Percentiles rank a stretch among this genome's conserved stretches.
Conservation (phyloP, 1,284 basidiomycete species). For the Anthracocystis panici-leucophaei region DNA sequence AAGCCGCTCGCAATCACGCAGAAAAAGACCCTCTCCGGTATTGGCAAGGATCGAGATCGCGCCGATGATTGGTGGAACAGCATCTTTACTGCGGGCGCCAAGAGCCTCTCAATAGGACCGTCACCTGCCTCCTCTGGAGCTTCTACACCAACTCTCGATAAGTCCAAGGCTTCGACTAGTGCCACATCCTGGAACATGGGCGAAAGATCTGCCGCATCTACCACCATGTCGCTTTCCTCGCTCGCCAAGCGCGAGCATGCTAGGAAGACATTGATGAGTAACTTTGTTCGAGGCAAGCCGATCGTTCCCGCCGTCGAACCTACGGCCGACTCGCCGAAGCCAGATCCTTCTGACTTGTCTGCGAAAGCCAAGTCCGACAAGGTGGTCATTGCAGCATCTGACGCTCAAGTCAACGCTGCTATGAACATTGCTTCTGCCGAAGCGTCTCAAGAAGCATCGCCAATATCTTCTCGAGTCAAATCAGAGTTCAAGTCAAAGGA, state of each 20-base stretch:
- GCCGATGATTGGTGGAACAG: constrained; percentile 70
- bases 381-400: constrained; percentile 20
- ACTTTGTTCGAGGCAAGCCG: constrained; percentile 61
- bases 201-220: constrained; percentile 23
- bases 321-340: constrained; percentile 2
- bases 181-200: constrained; percentile 30
- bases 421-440: constrained; percentile 16
- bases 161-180: constrained; percentile 10
- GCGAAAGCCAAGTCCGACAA: neutral
- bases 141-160: constrained; percentile 18
- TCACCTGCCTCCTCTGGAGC: constrained; percentile 26
- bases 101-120: constrained; percentile 51
- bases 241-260: constrained; percentile 65
- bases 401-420: constrained; percentile 18
- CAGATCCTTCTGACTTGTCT: neutral
- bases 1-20: constrained; percentile 66
- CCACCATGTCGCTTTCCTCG: constrained; percentile 55
- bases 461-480: neutral
- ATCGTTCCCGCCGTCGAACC: constrained; percentile 33
- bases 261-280: constrained; percentile 62
- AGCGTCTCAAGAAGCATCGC: neutral
- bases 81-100: constrained; percentile 64
- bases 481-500: neutral
- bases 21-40: constrained; percentile 63
- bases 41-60: constrained; percentile 67